phyloP scores from a whole-genome alignment of 2,329 filamentous ascomycete genomes.

The Penicillium thymicola region DNA sequence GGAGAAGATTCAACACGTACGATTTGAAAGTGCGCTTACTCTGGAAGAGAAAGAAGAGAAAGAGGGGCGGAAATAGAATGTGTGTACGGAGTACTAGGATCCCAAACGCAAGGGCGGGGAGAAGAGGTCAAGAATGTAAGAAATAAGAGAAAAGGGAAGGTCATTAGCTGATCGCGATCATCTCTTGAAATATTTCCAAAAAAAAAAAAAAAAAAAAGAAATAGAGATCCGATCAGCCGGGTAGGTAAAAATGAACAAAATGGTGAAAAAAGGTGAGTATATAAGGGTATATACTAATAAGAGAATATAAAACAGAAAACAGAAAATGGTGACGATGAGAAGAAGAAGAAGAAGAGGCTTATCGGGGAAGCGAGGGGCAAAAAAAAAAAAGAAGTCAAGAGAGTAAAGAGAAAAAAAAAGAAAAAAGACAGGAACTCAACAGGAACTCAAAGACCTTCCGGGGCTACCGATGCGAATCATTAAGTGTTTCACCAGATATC shows the following conservation, averaged over 20 bases:
- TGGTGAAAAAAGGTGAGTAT: neutral
- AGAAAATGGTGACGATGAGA: constrained; percentile 28
- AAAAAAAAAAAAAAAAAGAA: constrained; percentile 7
- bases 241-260: neutral
- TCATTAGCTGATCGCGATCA: constrained; percentile 21
- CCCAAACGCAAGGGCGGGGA: constrained; percentile 18
- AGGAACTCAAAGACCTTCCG: constrained; percentile 21
- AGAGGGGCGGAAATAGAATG: constrained; percentile 9
- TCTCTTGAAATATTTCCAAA: constrained; percentile 10
- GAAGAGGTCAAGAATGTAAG: constrained; percentile 6
- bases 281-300: neutral
- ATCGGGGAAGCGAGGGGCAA: constrained; percentile 32
- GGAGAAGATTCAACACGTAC: constrained; percentile 4
- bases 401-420: neutral
- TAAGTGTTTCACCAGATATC: constrained; percentile 24
- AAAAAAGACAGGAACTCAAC: neutral
- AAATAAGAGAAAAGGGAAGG: constrained; percentile 12
- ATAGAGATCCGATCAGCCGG: constrained; percentile 10
- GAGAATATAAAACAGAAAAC: constrained; percentile 4
- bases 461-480: constrained; percentile 26
- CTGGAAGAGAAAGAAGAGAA: constrained; percentile 6
- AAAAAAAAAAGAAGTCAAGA: neutral
- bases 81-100: constrained; percentile 5
- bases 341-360: constrained; percentile 23
- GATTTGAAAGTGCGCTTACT: constrained; percentile 7